phyloP scores from a whole-genome alignment of 192 early-diverging fungal species.

The Dispira simplex region DNA sequence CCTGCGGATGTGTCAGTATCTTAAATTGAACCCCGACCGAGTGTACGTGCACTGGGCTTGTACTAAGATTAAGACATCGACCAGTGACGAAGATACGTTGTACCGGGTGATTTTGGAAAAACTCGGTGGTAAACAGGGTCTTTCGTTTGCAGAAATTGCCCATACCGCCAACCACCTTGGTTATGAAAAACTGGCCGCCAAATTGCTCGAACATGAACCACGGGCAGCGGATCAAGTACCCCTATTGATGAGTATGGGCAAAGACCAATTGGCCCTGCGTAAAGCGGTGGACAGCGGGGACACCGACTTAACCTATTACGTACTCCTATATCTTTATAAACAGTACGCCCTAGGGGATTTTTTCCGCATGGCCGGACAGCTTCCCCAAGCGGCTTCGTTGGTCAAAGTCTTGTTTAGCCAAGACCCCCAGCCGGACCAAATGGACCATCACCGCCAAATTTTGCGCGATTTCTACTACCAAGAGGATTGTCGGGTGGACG shows the following conservation, averaged over 20 bases:
- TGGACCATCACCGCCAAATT: slow-evolving; percentile 51
- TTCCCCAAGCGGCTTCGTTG: slow-evolving; percentile 67
- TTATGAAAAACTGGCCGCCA: slow-evolving; percentile 55
- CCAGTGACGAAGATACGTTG: slow-evolving; percentile 70
- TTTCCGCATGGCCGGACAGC: slow-evolving; percentile 68
- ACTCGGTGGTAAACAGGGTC: slow-evolving; percentile 44
- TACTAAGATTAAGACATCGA: slow-evolving; percentile 72
- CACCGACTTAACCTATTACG: slow-evolving; percentile 90
- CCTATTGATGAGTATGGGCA: slow-evolving; percentile 81
- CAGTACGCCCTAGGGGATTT: slow-evolving; percentile 75
- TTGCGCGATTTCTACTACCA: slow-evolving; percentile 95
- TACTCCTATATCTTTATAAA: slow-evolving; percentile 78
- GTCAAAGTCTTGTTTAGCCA: slow-evolving; percentile 47
- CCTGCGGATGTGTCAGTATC: slow-evolving; percentile 64
- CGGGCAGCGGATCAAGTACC: slow-evolving; percentile 90
- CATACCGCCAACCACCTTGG: slow-evolving; percentile 78
- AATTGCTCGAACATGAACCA: slow-evolving; percentile 88
- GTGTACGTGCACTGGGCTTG: slow-evolving; percentile 96
- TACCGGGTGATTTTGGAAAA: slow-evolving; percentile 67
- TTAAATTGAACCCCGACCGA: slow-evolving; percentile 59
- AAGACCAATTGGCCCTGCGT: slow-evolving; percentile 71
- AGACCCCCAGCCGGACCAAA: slow-evolving; percentile 30
- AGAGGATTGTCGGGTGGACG: slow-evolving; percentile 65
- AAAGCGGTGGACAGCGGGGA: slow-evolving; percentile 93
- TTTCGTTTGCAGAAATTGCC: slow-evolving; percentile 88